Evolutionary conservation across 306 rosid species (phyloP), one percentile per base, ranked within the genome.

Genomic region (Begonia masoniana): DNA sequence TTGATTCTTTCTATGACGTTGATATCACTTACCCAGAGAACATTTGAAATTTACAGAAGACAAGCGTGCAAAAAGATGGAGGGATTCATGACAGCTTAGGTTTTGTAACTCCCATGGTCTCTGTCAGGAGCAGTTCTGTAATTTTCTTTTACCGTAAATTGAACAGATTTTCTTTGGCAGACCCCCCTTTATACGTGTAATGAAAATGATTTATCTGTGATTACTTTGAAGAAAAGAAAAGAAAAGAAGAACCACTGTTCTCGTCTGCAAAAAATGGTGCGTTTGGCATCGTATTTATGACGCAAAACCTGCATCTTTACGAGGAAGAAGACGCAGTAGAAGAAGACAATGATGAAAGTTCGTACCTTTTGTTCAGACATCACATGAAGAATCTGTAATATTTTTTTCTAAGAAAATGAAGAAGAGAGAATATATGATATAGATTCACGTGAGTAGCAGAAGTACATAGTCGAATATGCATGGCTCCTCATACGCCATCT

Each of bases 401-500:
- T n/a, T n/a, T n/a, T n/a, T n/a, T n/a, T n/a, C n/a, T n/a, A n/a
- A n/a, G n/a, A n/a, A n/a, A n/a, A n/a, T n/a, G n/a, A n/a, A n/a
- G n/a, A n/a, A n/a, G n/a, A n/a, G n/a, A n/a, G n/a, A n/a, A n/a
- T n/a, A n/a, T n/a, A n/a, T n/a, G n/a, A n/a, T n/a, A n/a, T n/a
- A n/a, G n/a, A n/a, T n/a, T n/a, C n/a, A n/a, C n/a, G n/a, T n/a
- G n/a, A n/a, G n/a, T n/a, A 21, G 13, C 0, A 13, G 1, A 41
- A 39, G 10, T n/a, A 43, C 47, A 43, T 6, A 21, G 9, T 43
- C 12, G 48, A 71, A 62, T 56, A 70, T 89, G 97, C 97, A 94
- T 89, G 97, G 97, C 97, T 89, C 97, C 97, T 89, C 85, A 94
- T 85, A 89, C 85, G 97, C 97, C 97, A 89, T 80, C 79, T 85